phyloP scores from a whole-genome alignment of 345 rosid species.

The Turnera subulata region DNA sequence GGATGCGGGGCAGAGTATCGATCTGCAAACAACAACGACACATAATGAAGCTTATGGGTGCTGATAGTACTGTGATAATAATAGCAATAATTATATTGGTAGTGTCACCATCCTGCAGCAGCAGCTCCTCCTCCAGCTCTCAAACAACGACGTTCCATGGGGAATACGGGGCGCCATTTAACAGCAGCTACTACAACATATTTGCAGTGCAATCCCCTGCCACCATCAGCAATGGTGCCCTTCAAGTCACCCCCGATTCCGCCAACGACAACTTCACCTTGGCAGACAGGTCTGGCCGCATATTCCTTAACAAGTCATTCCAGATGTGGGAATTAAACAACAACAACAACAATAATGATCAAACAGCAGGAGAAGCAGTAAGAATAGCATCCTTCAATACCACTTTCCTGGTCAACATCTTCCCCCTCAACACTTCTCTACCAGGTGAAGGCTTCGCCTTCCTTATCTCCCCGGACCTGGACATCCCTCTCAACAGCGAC shows the following conservation, averaged over 20 bases:
- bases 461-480: constrained; percentile 38
- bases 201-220: constrained; percentile 18
- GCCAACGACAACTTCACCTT: constrained; percentile 20
- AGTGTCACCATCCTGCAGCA: no score
- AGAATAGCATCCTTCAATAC: constrained; percentile 51
- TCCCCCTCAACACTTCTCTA: constrained; percentile 9
- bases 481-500: constrained; percentile 30
- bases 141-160: background rate
- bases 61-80: no score
- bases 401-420: constrained; percentile 43
- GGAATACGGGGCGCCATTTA: constrained; percentile 32
- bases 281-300: constrained; percentile 34
- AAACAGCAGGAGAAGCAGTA: background rate
- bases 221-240: constrained; percentile 38
- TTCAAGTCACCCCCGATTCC: constrained; percentile 52
- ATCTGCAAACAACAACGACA: no score
- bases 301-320: constrained; percentile 30
- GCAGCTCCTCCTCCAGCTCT: no score
- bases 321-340: constrained; percentile 29
- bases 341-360: background rate
- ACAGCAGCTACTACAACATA: constrained; percentile 8
- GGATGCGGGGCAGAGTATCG: no score
- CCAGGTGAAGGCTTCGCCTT: constrained; percentile 53
- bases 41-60: no score
- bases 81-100: no score